Evolutionary conservation across 1,139 yeast genomes (phyloP).

Genomic region (Hyphopichia fennica): DNA sequence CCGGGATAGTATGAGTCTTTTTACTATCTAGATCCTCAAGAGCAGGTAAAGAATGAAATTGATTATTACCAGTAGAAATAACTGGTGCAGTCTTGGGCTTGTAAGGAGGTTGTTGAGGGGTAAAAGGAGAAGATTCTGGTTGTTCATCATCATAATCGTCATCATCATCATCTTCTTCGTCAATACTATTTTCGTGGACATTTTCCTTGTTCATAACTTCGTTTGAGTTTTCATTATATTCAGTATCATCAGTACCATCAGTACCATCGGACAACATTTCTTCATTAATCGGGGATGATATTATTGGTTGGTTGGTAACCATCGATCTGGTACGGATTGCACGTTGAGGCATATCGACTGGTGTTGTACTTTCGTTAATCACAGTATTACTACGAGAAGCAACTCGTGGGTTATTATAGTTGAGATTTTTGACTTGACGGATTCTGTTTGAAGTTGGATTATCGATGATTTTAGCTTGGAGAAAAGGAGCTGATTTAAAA

Average conservation of each 20-base stretch:
- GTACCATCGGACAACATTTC: constrained; percentile 32
- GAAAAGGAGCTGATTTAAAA: constrained; percentile 50
- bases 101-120: constrained; percentile 45
- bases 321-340: constrained; percentile 49
- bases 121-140: constrained; percentile 35
- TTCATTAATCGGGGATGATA: constrained; percentile 44
- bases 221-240: constrained; percentile 28
- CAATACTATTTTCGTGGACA: constrained; percentile 12
- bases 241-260: constrained; percentile 31
- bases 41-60: constrained; percentile 43
- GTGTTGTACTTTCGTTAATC: constrained; percentile 12
- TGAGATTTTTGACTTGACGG: neutral
- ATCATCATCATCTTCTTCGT: constrained; percentile 17
- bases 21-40: constrained; percentile 48
- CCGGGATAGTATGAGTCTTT: constrained; percentile 44
- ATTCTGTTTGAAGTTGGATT: constrained; percentile 27
- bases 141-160: constrained; percentile 18
- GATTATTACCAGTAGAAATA: constrained; percentile 7
- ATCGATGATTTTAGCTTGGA: constrained; percentile 40
- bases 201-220: constrained; percentile 16
- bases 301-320: constrained; percentile 31
- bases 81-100: constrained; percentile 11
- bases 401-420: neutral
- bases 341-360: constrained; percentile 32
- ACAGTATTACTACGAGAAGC: neutral